These are phyloP conservation scores for Yamadazyma atlantica DNA, from an alignment of 1,139 yeast genomes.

Conservation along the genomic window DNA sequence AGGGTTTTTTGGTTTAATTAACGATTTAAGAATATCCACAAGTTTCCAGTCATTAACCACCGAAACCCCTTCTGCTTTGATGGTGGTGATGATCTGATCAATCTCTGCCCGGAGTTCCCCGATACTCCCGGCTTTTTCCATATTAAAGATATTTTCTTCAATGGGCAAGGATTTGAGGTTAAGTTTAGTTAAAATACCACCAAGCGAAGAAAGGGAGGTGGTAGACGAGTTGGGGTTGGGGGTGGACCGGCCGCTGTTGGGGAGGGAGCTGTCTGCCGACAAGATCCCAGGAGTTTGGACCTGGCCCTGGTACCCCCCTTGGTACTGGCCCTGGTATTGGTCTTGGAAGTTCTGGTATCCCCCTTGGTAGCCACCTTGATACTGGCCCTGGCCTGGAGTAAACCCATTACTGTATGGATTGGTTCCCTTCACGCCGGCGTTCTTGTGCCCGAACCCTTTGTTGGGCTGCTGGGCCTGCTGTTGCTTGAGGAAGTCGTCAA, in stretches of 20 bases:
- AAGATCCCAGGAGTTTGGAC: slow-evolving; percentile 1
- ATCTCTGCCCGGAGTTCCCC: slow-evolving; percentile 67
- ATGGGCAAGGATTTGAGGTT: slow-evolving; percentile 62
- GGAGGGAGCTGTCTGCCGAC: slow-evolving; percentile 32
- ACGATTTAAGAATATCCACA: slow-evolving; percentile 58
- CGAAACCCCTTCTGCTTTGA: slow-evolving; percentile 43
- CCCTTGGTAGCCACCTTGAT: slow-evolving; percentile 5
- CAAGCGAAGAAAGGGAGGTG: slow-evolving; percentile 70
- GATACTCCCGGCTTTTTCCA: slow-evolving; percentile 58
- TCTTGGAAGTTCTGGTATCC: slow-evolving; percentile 7
- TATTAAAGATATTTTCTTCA: slow-evolving; percentile 53
- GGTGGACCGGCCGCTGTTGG: slow-evolving; percentile 44
- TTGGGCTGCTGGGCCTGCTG: slow-evolving; percentile 23
- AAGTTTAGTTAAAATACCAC: slow-evolving; percentile 67
- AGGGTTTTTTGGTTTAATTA: slow-evolving; percentile 72
- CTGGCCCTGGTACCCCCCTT: slow-evolving; percentile 8
- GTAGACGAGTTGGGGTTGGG: slow-evolving; percentile 49
- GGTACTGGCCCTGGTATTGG: slow-evolving; percentile 3
- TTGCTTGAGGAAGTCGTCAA: slow-evolving; percentile 28
- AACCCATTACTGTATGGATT: slow-evolving; percentile 17
- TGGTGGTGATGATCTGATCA: slow-evolving; percentile 51
- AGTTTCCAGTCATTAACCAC: slow-evolving; percentile 67
- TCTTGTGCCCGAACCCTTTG: slow-evolving; percentile 25
- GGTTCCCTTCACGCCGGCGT: slow-evolving; percentile 15
- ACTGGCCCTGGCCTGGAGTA: slow-evolving; percentile 9